phyloP scores from a whole-genome alignment of 1,284 basidiomycete genomes.

The Pyrrhoderma lamaoense region DNA sequence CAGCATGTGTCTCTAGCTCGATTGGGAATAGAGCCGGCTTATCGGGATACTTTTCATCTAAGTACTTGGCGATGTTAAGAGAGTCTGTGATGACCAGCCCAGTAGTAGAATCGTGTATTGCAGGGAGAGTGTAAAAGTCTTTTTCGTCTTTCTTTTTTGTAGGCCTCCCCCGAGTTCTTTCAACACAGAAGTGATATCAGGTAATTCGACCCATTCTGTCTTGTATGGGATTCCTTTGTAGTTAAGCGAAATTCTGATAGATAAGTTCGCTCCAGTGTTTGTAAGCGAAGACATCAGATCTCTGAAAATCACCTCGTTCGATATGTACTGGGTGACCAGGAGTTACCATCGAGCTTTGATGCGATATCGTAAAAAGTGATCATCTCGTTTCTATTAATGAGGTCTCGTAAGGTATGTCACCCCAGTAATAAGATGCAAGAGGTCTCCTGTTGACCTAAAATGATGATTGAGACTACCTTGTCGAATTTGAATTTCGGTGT shows the following conservation, averaged over 20 bases:
- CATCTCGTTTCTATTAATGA: too few species aligned
- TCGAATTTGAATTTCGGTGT: too few species aligned
- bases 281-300: background rate
- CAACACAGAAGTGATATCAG: slow-evolving; percentile 19
- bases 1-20: slow-evolving; percentile 15
- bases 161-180: slow-evolving; percentile 18
- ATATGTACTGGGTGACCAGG: slow-evolving; percentile 20
- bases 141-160: slow-evolving; percentile 12
- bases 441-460: too few species aligned
- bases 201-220: slow-evolving; percentile 20
- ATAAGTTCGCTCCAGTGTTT: background rate
- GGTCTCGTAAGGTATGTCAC: too few species aligned
- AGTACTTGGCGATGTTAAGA: slow-evolving; percentile 19
- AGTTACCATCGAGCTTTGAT: slow-evolving; percentile 10
- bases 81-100: slow-evolving; percentile 19
- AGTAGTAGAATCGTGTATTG: slow-evolving; percentile 17
- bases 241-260: slow-evolving; percentile 7
- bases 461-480: too few species aligned
- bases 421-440: too few species aligned
- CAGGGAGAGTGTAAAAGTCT: slow-evolving; percentile 17
- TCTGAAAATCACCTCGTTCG: slow-evolving; percentile 14
- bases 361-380: slow-evolving; percentile 16
- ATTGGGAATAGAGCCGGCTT: slow-evolving; percentile 11
- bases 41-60: slow-evolving; percentile 20
- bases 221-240: slow-evolving; percentile 18